A percentile compares a stretch with the other conserved stretches of the same genome.
Conservation (phyloP, 176 grass and related monocot species). For the Elaeis guineensis region DNA sequence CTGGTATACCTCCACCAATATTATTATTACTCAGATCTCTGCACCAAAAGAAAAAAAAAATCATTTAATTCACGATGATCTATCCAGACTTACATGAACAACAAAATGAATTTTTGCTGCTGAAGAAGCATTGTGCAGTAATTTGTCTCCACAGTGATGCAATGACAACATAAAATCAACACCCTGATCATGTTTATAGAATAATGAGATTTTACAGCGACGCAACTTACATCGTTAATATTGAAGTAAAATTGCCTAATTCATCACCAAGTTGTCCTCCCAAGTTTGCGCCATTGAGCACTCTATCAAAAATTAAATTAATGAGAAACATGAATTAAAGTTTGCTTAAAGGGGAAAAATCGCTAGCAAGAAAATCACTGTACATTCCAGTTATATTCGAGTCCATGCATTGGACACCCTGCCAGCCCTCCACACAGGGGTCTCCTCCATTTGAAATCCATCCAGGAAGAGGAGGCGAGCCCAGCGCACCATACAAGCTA, state of each 20-base stretch:
- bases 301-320: constrained; percentile 32
- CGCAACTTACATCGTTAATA: constrained; percentile 69
- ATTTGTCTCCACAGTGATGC: too few relatives aligned
- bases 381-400: constrained; percentile 98
- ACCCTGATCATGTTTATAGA: constrained; percentile 1
- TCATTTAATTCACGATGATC: neutral
- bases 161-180: constrained; percentile 9
- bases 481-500: constrained; percentile 64
- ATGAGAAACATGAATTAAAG: constrained; percentile 19
- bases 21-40: constrained; percentile 97
- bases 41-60: neutral
- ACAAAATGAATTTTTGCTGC: neutral
- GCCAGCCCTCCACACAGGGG: constrained; percentile 73
- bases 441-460: constrained; percentile 76
- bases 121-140: too few relatives aligned
- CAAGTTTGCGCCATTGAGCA: constrained; percentile 59
- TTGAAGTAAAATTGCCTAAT: constrained; percentile 72
- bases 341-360: neutral
- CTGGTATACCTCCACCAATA: constrained; percentile 87
- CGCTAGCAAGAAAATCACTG: constrained; percentile 17
- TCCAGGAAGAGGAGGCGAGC: constrained; percentile 57
- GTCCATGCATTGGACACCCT: constrained; percentile 59
- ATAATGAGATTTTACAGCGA: constrained; percentile 14
- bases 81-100: neutral
- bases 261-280: constrained; percentile 72